Evolutionary conservation across 148 eudicot species (phyloP).

Genomic region (Rhododendron mucronatum): DNA sequence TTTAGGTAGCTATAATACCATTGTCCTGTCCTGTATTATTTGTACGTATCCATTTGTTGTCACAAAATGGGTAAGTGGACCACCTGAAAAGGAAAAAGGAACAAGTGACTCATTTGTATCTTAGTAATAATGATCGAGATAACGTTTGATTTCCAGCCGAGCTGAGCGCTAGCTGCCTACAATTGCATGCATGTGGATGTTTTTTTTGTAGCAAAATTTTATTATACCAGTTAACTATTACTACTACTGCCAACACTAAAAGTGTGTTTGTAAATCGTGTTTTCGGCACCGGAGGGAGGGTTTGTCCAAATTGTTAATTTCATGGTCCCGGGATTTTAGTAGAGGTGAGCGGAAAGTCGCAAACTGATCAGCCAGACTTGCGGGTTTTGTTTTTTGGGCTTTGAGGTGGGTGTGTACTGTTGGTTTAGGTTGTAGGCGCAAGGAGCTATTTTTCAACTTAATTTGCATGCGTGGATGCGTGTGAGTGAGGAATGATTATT

Average conservation of each 20-base stretch:
- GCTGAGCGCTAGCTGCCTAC: neutral
- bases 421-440: neutral
- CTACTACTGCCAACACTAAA: neutral
- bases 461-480: neutral
- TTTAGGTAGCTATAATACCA: neutral
- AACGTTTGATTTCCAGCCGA: neutral
- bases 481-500: no score
- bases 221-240: no score
- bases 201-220: neutral
- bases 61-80: neutral
- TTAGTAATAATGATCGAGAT: no score
- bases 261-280: no score
- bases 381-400: no score
- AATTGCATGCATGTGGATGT: neutral
- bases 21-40: neutral
- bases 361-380: no score
- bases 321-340: no score
- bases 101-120: neutral
- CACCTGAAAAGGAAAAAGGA: neutral
- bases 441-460: neutral
- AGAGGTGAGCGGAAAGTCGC: no score
- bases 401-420: no score
- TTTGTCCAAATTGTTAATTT: no score
- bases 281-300: no score
- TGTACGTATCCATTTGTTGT: neutral